Percentiles rank a stretch among this genome's conserved stretches.
These are phyloP conservation scores for Paracorniculantispora psalliotae DNA, from an alignment of 2,329 filamentous ascomycete genomes.

Conservation along the genomic window DNA sequence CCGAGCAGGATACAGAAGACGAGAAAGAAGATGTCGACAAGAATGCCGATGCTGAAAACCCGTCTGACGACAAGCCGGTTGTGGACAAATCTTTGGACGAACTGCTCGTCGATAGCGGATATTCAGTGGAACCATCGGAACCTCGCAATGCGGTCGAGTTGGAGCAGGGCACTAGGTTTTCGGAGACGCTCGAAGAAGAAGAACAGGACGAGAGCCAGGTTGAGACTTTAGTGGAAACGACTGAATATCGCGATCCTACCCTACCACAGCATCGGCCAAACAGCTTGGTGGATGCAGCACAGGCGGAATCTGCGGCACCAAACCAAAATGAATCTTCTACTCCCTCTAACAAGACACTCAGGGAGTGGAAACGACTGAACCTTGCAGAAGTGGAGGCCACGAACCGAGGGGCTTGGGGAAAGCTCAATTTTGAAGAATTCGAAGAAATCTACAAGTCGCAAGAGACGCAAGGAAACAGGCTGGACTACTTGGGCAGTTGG, in stretches of 20 bases:
- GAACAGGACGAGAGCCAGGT: conserved; percentile 16
- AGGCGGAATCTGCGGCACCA: background rate
- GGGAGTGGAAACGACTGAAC: conserved; percentile 53
- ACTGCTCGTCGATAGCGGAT: conserved; percentile 41
- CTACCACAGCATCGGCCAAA: conserved; percentile 67
- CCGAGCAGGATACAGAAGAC: conserved; percentile 15
- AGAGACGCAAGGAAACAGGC: conserved; percentile 55
- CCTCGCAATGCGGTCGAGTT: conserved; percentile 30
- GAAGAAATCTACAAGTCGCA: conserved; percentile 66
- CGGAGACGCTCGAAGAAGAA: conserved; percentile 18
- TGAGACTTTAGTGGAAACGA: conserved; percentile 16
- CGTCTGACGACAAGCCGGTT: background rate
- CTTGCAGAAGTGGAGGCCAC: conserved; percentile 63
- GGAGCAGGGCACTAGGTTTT: conserved; percentile 22
- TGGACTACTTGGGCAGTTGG: conserved; percentile 85
- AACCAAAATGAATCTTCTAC: conserved; percentile 18
- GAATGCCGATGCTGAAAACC: no score
- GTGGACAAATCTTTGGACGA: conserved; percentile 27
- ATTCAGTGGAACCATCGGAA: conserved; percentile 33
- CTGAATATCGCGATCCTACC: conserved; percentile 51
- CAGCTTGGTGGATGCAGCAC: conserved; percentile 21
- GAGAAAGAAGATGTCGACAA: no score
- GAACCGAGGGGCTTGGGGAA: conserved; percentile 71
- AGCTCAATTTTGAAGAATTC: conserved; percentile 75
- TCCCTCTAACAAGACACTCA: conserved; percentile 29